Base-by-base conservation (phyloP, 1,284 basidiomycete species). In the Ceratobasidium sp. region DNA sequence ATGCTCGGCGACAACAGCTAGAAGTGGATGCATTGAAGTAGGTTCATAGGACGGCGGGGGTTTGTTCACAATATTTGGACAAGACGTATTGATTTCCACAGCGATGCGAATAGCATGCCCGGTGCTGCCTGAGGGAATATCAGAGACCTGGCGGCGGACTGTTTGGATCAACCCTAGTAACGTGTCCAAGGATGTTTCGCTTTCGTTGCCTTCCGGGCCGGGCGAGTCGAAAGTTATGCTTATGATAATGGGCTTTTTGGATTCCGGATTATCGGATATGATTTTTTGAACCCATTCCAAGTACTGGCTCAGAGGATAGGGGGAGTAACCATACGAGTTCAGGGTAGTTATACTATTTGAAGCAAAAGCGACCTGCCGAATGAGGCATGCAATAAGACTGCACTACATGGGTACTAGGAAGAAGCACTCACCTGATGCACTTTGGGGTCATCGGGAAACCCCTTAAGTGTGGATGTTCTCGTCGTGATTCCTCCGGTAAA, bases 311-410 rank as follows among this genome's bases (percentile, higher is more conserved):
- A 95, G 85, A 3, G 91, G 89, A 80, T 91, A 86, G 0, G 93
- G 94, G 9, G 92, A 94, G 83, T 94, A 95, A 32, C 92, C 93
- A 81, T 92, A 95, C 0, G 91, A 91, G 81, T 95, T 95, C 76
- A 94, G 81, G 11, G 92, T 90, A 19, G 91, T 87, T 29, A 86
- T 80, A 2, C 85, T 82, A 19, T 85, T 84, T 25, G 82, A 83
- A 37, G 87, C 79, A 79, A 92, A 91, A 17, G 87, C 88, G 51
- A 91, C 90, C 91, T 93, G 76, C 44, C 44, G 9, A 46, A 46
- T 19, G 9, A 46, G 2, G 17, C 2, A 37, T 44, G 15, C 8
- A 61, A 77, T 52, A 44, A 7, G 46, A 71, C 8, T 34, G n/a
- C 11, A 15, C 40, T 34, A 40, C 17, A 22, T 32, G 22, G n/a